Evolutionary conservation across 805 yeast genomes (phyloP).

Genomic region (Wickerhamiella brachini): DNA sequence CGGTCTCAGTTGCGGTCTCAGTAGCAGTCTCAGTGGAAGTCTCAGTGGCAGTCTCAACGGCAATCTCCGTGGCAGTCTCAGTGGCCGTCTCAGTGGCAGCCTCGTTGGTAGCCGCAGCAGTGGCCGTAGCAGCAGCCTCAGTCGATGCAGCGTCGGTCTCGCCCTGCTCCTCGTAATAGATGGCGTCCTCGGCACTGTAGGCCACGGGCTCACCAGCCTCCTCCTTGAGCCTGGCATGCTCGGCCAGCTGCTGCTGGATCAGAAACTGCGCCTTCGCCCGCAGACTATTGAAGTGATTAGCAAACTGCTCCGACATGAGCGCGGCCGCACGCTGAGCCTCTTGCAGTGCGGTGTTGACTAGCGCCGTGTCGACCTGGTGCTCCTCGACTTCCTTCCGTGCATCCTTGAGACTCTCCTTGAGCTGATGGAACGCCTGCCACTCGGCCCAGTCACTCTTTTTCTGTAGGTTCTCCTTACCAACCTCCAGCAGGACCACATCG

Average conservation of each 20-base stretch:
- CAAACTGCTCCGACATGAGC: slow-evolving; percentile 16
- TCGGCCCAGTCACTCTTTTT: slow-evolving; percentile 16
- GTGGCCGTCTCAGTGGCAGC: neutral
- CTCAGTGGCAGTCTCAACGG: neutral
- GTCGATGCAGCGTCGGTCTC: too few species aligned
- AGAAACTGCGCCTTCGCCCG: slow-evolving; percentile 16
- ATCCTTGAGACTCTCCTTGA: slow-evolving; percentile 13
- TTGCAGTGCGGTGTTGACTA: slow-evolving; percentile 15
- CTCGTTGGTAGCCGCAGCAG: neutral
- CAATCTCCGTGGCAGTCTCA: neutral
- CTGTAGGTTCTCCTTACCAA: slow-evolving; percentile 13
- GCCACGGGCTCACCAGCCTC: neutral
- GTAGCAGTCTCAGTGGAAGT: too few species aligned
- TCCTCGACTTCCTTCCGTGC: slow-evolving; percentile 12
- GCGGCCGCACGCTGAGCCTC: slow-evolving; percentile 19
- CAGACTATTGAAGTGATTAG: slow-evolving; percentile 10
- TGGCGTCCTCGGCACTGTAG: neutral
- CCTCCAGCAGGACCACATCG: slow-evolving; percentile 17
- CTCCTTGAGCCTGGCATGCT: neutral
- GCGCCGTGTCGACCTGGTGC: slow-evolving; percentile 14
- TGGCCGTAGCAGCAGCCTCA: neutral
- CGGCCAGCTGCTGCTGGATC: slow-evolving; percentile 13
- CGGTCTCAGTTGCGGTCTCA: too few species aligned
- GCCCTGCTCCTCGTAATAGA: neutral
- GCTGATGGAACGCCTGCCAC: slow-evolving; percentile 12